Conservation (phyloP, 2,329 filamentous ascomycete genomes). For the Colletotrichum truncatum region DNA sequence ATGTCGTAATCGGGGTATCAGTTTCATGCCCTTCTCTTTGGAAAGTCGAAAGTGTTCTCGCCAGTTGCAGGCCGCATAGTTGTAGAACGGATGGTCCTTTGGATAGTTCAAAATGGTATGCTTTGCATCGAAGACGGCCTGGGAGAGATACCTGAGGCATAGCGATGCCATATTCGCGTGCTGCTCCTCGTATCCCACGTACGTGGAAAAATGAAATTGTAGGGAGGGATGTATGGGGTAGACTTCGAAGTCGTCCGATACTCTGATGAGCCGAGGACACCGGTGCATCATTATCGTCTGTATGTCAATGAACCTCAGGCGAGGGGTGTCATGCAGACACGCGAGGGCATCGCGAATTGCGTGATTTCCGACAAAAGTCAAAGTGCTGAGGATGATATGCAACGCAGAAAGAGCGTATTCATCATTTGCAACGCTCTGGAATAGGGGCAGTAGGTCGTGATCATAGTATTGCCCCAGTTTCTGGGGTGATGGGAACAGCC, state of each 20-base stretch:
- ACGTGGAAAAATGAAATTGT: slow-evolving; percentile 7
- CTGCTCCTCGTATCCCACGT: slow-evolving; percentile 23
- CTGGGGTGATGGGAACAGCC: slow-evolving; percentile 18
- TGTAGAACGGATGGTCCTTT: slow-evolving; percentile 27
- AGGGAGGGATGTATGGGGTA: slow-evolving; percentile 16
- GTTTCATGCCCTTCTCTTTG: slow-evolving; percentile 4
- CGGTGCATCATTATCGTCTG: slow-evolving; percentile 11
- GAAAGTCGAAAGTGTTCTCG: slow-evolving; percentile 19
- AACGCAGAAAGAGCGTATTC: background rate
- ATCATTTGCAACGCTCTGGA: slow-evolving; percentile 30
- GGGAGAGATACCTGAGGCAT: slow-evolving; percentile 33
- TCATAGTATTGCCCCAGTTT: slow-evolving; percentile 29
- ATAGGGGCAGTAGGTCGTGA: slow-evolving; percentile 29
- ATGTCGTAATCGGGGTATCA: slow-evolving; percentile 18
- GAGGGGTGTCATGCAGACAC: slow-evolving; percentile 7
- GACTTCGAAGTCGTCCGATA: slow-evolving; percentile 3
- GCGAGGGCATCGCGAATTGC: slow-evolving; percentile 10
- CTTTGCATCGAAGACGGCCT: background rate
- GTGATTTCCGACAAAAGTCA: background rate
- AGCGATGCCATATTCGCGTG: slow-evolving; percentile 32
- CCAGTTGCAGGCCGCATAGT: slow-evolving; percentile 31
- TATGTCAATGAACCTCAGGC: background rate
- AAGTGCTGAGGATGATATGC: background rate
- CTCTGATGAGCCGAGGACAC: slow-evolving; percentile 24
- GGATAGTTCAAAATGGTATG: background rate